These are phyloP conservation scores for Tylopilus sp. DNA, from an alignment of 1,284 basidiomycete species.

Conservation along the genomic window DNA sequence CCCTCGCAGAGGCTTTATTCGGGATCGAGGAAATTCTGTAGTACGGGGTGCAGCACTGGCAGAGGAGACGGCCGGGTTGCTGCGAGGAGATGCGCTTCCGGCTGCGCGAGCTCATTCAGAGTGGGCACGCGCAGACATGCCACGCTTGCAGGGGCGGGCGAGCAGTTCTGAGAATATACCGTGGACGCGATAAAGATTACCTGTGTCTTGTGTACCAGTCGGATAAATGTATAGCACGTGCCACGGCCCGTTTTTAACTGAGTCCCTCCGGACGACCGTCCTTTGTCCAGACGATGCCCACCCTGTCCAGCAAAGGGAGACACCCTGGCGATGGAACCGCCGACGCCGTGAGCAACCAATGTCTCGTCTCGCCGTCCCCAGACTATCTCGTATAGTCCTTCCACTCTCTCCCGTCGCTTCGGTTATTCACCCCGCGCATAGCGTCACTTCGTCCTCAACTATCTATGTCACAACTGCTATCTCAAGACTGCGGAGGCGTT, in stretches of 20 bases:
- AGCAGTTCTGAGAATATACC: background rate
- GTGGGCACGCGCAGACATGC: slow-evolving; percentile 12
- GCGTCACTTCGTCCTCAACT: slow-evolving; percentile 78
- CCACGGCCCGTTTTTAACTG: background rate
- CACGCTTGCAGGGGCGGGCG: slow-evolving; percentile 24
- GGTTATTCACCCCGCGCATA: slow-evolving; percentile 28
- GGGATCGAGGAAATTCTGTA: slow-evolving; percentile 33
- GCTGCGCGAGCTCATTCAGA: slow-evolving; percentile 22
- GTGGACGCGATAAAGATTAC: background rate
- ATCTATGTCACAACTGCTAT: slow-evolving; percentile 73
- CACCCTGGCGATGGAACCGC: slow-evolving; percentile 6
- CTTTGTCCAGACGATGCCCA: slow-evolving; percentile 20
- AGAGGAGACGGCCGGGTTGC: slow-evolving; percentile 48
- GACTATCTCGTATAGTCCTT: slow-evolving; percentile 28
- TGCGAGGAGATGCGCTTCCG: slow-evolving; percentile 39
- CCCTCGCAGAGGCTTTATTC: slow-evolving; percentile 24
- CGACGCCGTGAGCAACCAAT: slow-evolving; percentile 18
- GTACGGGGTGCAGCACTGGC: slow-evolving; percentile 23
- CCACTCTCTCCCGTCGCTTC: background rate
- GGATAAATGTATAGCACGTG: slow-evolving; percentile 18
- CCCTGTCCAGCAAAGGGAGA: slow-evolving; percentile 20
- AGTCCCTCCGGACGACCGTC: background rate
- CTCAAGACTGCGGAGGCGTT: slow-evolving; percentile 70
- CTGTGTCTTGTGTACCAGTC: background rate
- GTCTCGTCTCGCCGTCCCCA: slow-evolving; percentile 22